Percentiles rank a stretch among this genome's conserved stretches.
Conservation (phyloP, 495 filamentous ascomycete species). For the Trichodelitschia bisporula region DNA sequence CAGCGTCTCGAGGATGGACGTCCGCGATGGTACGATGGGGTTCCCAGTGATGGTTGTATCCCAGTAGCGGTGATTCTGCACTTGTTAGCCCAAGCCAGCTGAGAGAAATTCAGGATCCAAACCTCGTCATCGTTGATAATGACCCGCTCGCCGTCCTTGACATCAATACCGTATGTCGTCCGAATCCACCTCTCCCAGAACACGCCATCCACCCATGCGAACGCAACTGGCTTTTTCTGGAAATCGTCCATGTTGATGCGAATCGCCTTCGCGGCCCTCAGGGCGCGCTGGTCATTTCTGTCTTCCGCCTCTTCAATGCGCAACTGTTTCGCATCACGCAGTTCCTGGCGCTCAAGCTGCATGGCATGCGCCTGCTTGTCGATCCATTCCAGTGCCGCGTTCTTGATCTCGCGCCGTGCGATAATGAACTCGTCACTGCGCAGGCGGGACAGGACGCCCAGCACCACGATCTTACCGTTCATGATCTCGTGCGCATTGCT, state of each 20-base stretch:
- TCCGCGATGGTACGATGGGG: conserved; percentile 67
- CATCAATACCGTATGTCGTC: conserved; percentile 77
- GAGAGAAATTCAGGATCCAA: conserved; percentile 17
- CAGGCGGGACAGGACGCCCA: conserved; percentile 66
- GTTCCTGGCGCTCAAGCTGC: conserved; percentile 72
- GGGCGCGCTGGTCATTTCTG: conserved; percentile 63
- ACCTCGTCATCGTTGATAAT: conserved; percentile 97
- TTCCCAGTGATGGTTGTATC: conserved; percentile 73
- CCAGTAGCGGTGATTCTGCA: conserved; percentile 79
- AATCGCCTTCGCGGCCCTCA: conserved; percentile 77
- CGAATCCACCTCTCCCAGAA: conserved; percentile 97
- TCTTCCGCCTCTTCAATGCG: conserved; percentile 93
- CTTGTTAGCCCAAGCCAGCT: neutral
- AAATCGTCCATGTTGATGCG: conserved; percentile 69
- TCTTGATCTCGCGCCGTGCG: conserved; percentile 77
- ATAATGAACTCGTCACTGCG: conserved; percentile 52
- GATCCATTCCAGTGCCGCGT: conserved; percentile 91
- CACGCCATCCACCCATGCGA: conserved; percentile 95
- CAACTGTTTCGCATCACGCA: conserved; percentile 81
- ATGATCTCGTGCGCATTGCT: conserved; percentile 85
- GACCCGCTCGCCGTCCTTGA: conserved; percentile 65
- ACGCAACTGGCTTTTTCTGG: conserved; percentile 69
- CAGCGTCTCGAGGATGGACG: conserved; percentile 85
- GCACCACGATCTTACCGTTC: conserved; percentile 75
- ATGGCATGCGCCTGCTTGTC: conserved; percentile 78